Base-by-base conservation (phyloP, 139 green algal genomes). In the Chlamydomonas incerta region DNA sequence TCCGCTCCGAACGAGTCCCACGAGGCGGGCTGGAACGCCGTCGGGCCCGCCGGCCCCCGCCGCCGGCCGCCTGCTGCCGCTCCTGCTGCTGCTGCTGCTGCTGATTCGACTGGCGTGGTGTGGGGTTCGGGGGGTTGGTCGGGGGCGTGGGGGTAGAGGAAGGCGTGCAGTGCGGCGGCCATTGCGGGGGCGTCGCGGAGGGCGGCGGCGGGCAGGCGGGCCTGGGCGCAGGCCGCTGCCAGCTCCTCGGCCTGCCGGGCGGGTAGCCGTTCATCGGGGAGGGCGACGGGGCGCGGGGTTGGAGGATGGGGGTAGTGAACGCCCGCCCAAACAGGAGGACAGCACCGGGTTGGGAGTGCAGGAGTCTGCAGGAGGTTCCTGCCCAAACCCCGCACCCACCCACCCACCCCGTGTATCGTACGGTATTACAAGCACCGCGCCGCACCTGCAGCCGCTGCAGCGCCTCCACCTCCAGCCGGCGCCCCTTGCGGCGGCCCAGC, bases 401-500 rank as follows among this genome's bases (percentile, higher is more conserved):
- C n/a, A n/a, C n/a, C n/a, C n/a, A n/a, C n/a, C n/a, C n/a, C n/a
- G n/a, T n/a, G n/a, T n/a, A n/a, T n/a, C n/a, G n/a, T n/a, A n/a
- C n/a, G n/a, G n/a, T n/a, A n/a, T n/a, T n/a, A n/a, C n/a, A n/a
- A n/a, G n/a, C n/a, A n/a, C n/a, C n/a, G n/a, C n/a, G n/a, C n/a
- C 74, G 46, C 26, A 82, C 74, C 58, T 58, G 57, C 26, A 82
- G 58, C 24, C 58, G 58, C 58, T 71, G 34, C 58, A 82, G 24
- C 9, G 55, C 57, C 17, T 35, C 55, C 15, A 72, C 26, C 23
- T 82, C 74, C 34, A 71, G 50, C 28, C 34, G 33, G 5, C 74
- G 55, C 21, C 35, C 55, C 74, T 71, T 71, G 18, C 60, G 74
- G 0, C 74, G 74, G 3, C 74, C 74, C 9, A 71, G 35, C 2